Evolutionary conservation across 495 filamentous ascomycete genomes (phyloP).

Genomic region (Penicillium alfredii): DNA sequence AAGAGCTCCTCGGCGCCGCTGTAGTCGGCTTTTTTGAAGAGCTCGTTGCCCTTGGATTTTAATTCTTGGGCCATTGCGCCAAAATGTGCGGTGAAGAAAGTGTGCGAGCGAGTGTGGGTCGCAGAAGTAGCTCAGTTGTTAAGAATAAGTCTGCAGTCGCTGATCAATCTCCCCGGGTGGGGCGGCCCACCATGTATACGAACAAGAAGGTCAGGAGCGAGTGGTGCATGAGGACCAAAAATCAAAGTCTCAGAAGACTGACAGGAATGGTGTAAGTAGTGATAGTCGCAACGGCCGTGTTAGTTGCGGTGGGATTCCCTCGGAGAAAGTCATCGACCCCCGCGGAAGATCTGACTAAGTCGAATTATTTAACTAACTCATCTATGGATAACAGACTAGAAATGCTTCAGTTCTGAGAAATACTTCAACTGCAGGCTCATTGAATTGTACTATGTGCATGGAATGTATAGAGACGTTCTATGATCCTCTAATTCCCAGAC

Average conservation of each 20-base stretch:
- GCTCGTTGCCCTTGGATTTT: slow-evolving; percentile 41
- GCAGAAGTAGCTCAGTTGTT: not conserved
- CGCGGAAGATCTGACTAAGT: slow-evolving; percentile 36
- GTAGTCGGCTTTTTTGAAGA: slow-evolving; percentile 66
- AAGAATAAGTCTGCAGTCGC: slow-evolving; percentile 4
- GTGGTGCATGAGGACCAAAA: slow-evolving; percentile 1
- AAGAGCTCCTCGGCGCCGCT: slow-evolving; percentile 69
- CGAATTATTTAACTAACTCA: not conserved
- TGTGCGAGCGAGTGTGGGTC: not conserved
- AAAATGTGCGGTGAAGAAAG: no score
- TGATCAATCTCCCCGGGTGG: slow-evolving; percentile 21
- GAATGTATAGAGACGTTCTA: slow-evolving; percentile 15
- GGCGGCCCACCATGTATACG: slow-evolving; percentile 15
- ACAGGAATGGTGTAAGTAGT: no score
- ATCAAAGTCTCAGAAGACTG: not conserved
- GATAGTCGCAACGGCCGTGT: no score
- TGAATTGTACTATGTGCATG: slow-evolving; percentile 11
- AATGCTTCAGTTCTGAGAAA: no score
- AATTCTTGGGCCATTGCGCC: slow-evolving; percentile 38
- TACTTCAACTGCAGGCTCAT: slow-evolving; percentile 10
- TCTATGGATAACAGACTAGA: no score
- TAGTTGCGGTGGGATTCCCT: no score
- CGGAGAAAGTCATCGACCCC: slow-evolving; percentile 33
- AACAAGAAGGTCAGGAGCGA: slow-evolving; percentile 1
- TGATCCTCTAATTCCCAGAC: slow-evolving; percentile 16